phyloP scores from a whole-genome alignment of 192 early-diverging fungal genomes.

The Geranomyces variabilis region DNA sequence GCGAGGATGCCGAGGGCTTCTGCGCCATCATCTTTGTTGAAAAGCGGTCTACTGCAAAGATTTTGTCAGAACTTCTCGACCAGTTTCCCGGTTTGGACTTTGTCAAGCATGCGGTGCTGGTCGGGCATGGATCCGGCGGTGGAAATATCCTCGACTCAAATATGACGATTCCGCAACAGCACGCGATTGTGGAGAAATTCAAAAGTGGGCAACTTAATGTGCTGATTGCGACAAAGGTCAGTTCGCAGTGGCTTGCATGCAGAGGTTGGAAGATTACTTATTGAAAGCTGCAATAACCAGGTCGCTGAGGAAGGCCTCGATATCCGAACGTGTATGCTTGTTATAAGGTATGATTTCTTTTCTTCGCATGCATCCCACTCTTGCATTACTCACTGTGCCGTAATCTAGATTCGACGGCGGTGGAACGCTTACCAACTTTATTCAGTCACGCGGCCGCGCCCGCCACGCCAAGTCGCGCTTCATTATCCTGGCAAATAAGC shows the following conservation, averaged over 20 bases:
- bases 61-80: not conserved
- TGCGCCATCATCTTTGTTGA: conserved; percentile 90
- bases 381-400: not conserved
- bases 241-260: conserved; percentile 90
- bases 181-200: conserved; percentile 69
- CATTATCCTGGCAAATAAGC: conserved; percentile 53
- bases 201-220: conserved; percentile 71
- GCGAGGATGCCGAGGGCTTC: conserved; percentile 45
- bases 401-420: conserved; percentile 39
- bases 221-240: conserved; percentile 86
- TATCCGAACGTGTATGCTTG: conserved; percentile 87
- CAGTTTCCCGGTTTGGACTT: conserved; percentile 13
- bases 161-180: conserved; percentile 51
- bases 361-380: too few species aligned
- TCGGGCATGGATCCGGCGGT: conserved; percentile 25
- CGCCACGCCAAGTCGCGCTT: conserved; percentile 72
- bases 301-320: conserved; percentile 98
- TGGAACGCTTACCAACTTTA: conserved; percentile 74
- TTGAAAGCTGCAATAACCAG: conserved; percentile 33
- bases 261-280: not conserved
- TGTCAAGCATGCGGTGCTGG: conserved; percentile 2
- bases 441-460: conserved; percentile 83
- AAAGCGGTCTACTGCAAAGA: conserved; percentile 68
- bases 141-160: not conserved
- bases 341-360: conserved; percentile 49